Conservation (phyloP, 176 grass and related monocot genomes). For the Hsuehochloa calcarea region DNA sequence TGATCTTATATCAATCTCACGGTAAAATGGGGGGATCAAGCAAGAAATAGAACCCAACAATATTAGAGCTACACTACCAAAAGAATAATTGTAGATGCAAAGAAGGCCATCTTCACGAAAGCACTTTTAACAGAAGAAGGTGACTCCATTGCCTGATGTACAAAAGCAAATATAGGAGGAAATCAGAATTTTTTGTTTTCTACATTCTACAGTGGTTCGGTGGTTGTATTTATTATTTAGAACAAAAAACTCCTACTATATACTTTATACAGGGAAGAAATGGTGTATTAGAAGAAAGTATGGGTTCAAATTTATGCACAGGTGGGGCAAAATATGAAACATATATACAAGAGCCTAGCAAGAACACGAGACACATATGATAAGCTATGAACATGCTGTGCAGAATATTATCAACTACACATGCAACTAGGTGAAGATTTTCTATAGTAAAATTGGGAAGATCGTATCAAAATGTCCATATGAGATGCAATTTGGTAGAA, state of each 20-base stretch:
- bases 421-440: not conserved
- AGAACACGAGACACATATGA: slow-evolving; percentile 19
- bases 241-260: slow-evolving; percentile 18
- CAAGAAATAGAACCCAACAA: slow-evolving; percentile 13
- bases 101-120: slow-evolving; percentile 73
- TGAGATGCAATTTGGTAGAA: not conserved
- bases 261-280: not conserved
- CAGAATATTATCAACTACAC: not conserved
- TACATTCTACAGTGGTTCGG: not conserved
- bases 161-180: slow-evolving; percentile 29
- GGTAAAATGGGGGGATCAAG: slow-evolving; percentile 2
- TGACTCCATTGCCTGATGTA: slow-evolving; percentile 56
- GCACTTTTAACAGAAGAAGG: slow-evolving; percentile 82
- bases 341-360: slow-evolving; percentile 1
- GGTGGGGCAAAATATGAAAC: not conserved
- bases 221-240: not conserved
- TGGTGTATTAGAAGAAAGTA: slow-evolving; percentile 9
- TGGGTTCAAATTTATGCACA: slow-evolving; percentile 3
- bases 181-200: slow-evolving; percentile 31
- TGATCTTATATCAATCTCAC: slow-evolving; percentile 26
- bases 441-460: not conserved
- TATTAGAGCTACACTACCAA: slow-evolving; percentile 24
- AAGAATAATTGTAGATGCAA: slow-evolving; percentile 32
- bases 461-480: not conserved
- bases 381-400: not conserved